Evolutionary conservation across 2,329 filamentous ascomycete genomes (phyloP), one percentile per base, ranked within the genome.

Genomic region (Aspergillus fijiensis): DNA sequence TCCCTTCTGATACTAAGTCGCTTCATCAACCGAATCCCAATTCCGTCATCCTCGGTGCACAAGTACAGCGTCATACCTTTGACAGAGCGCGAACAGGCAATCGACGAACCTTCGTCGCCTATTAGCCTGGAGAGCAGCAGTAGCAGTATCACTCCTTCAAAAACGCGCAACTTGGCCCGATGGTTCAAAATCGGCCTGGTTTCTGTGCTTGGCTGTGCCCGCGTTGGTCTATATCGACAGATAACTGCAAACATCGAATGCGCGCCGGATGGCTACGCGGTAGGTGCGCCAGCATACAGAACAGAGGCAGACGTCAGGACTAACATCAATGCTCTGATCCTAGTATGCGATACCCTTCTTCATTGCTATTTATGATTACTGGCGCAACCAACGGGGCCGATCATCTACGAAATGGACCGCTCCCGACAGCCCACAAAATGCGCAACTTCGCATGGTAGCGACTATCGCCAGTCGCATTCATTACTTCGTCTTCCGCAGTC

Each of bases 221-320:
- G 76, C 33, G 62, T 78, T 16, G 79, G 78, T 55, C 45, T 81
- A 4, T 75, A 78, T 59, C 76, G 78, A 42, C 72, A 74, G 55
- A 69, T 80, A 4, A 69, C 79, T 11, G 63, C 69, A 25, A 75
- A 79, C 51, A 72, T 72, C 12, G 77, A 83, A 69, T 84, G 81
- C 65, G 71, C 76, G 21, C 69, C 66, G 23, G 50, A 67, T 35
- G 73, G 71, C 62, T 73, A 71, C 65, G 58, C 70, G 55, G 75
- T 77, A 70, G 69, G 74, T 64, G 21, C 49, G 33, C 2, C 23
- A 29, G 10, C 55, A 60, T 39, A 21, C 4, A 25, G 3, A 10
- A 29, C 23, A 42, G 39, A 23, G 35, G 21, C 19, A 58, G 29
- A 31, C 27, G 31, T 10, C 45, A 21, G 29, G 42, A 25, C 42